These are phyloP conservation scores for Aspergillus ibericus DNA, from an alignment of 2,329 filamentous ascomycete genomes.

Conservation along the genomic window DNA sequence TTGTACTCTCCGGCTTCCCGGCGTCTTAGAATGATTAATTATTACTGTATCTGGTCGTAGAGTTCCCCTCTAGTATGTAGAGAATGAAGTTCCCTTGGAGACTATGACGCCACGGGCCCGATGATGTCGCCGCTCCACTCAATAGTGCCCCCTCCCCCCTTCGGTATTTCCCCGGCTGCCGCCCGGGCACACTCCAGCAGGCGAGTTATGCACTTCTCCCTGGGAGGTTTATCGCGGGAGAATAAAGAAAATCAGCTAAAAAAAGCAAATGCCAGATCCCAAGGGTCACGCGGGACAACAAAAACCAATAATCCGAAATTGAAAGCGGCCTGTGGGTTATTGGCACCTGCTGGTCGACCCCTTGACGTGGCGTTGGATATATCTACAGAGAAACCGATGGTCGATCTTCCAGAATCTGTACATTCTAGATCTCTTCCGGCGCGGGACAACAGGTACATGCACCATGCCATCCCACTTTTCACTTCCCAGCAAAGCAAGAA, in stretches of 20 bases:
- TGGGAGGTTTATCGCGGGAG: not conserved
- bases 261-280: not conserved
- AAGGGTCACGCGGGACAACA: not conserved
- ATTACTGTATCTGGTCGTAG: not conserved
- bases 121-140: conserved; percentile 13
- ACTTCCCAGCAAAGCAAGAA: not conserved
- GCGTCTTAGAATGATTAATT: not conserved
- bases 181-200: not conserved
- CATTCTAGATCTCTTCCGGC: not conserved
- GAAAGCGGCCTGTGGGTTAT: not conserved
- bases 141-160: not conserved
- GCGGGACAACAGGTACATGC: not conserved
- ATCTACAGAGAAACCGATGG: not conserved
- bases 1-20: not conserved
- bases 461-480: not conserved
- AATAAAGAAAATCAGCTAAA: not conserved
- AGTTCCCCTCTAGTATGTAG: not conserved
- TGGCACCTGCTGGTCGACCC: not conserved
- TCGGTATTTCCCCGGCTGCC: conserved; percentile 3
- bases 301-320: not conserved
- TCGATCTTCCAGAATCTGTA: not conserved
- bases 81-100: conserved; percentile 10
- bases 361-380: not conserved
- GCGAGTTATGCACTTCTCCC: too few species aligned
- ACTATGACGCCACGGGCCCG: conserved; percentile 9